Percentiles rank a stretch among this genome's conserved stretches.
Conservation (phyloP, 352 stramenopile species). For the Pythium volutum region DNA sequence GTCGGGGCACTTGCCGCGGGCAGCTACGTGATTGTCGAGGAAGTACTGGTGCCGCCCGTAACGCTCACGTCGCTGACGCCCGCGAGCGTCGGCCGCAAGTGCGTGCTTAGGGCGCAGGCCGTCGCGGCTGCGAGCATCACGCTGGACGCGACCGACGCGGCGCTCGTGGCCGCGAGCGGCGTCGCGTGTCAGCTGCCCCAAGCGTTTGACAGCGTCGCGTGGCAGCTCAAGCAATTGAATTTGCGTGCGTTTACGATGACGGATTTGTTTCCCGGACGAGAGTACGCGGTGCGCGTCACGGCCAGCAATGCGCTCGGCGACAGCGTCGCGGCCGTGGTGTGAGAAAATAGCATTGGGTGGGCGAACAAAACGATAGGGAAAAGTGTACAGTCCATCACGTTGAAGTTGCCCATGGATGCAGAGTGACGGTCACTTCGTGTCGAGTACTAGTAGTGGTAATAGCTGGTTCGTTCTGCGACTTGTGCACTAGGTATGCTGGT, state of each 20-base stretch:
- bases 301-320: constrained; percentile 42
- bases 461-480: too few species aligned
- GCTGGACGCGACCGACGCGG: constrained; percentile 18
- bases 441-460: too few species aligned
- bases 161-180: constrained; percentile 11
- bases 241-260: constrained; percentile 50
- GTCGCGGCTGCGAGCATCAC: constrained; percentile 12
- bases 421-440: too few species aligned
- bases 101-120: constrained; percentile 40
- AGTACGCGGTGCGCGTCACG: constrained; percentile 65
- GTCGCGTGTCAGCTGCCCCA: constrained; percentile 41
- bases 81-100: constrained; percentile 25
- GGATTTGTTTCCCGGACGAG: constrained; percentile 58
- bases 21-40: constrained; percentile 70
- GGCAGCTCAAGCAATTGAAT: constrained; percentile 60
- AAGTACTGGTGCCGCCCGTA: constrained; percentile 31
- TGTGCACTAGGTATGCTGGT: too few species aligned
- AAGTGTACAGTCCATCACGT: too few species aligned
- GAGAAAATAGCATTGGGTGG: too few species aligned
- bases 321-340: constrained; percentile 32
- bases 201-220: constrained; percentile 52
- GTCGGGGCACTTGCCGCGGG: constrained; percentile 9
- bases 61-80: constrained; percentile 47
- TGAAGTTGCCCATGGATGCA: too few species aligned
- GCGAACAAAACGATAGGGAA: neutral